phyloP scores from a whole-genome alignment of 1,284 basidiomycete genomes.

The Leccinum pachyderme region DNA sequence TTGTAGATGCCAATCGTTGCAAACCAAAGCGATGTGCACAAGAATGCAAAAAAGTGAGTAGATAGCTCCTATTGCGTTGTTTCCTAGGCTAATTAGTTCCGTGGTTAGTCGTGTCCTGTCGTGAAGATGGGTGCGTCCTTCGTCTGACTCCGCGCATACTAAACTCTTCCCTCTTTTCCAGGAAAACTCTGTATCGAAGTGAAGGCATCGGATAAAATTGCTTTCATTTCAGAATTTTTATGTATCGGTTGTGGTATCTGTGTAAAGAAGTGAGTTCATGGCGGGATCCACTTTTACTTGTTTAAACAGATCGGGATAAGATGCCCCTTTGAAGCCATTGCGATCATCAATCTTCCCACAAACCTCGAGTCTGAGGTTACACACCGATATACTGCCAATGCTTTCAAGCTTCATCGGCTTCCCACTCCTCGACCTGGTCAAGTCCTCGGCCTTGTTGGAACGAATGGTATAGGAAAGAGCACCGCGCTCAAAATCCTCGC shows the following conservation, averaged over 20 bases:
- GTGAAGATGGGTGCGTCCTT: constrained; percentile 79
- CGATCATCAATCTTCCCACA: constrained; percentile 55
- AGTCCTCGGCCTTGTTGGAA: constrained; percentile 93
- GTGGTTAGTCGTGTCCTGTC: constrained; percentile 85
- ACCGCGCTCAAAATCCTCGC: constrained; percentile 94
- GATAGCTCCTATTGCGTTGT: constrained; percentile 2
- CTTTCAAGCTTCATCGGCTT: constrained; percentile 96
- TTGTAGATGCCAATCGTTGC: background rate
- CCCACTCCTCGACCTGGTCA: constrained; percentile 95
- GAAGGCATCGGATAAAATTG: constrained; percentile 88
- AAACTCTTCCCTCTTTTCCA: constrained; percentile 28
- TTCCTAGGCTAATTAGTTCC: constrained; percentile 12
- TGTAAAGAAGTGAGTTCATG: constrained; percentile 47
- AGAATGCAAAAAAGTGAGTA: constrained; percentile 82
- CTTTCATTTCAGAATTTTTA: constrained; percentile 79
- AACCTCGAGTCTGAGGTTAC: constrained; percentile 93
- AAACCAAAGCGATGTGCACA: constrained; percentile 71
- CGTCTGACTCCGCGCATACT: constrained; percentile 6
- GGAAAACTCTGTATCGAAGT: constrained; percentile 98
- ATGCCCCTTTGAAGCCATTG: background rate
- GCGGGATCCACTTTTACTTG: constrained; percentile 4
- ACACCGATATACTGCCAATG: constrained; percentile 95
- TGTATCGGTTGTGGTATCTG: constrained; percentile 99
- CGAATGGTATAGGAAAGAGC: constrained; percentile 98
- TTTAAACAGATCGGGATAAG: constrained; percentile 2